Conservation (phyloP, 2,329 filamentous ascomycete species). For the Penicillium sp. region DNA sequence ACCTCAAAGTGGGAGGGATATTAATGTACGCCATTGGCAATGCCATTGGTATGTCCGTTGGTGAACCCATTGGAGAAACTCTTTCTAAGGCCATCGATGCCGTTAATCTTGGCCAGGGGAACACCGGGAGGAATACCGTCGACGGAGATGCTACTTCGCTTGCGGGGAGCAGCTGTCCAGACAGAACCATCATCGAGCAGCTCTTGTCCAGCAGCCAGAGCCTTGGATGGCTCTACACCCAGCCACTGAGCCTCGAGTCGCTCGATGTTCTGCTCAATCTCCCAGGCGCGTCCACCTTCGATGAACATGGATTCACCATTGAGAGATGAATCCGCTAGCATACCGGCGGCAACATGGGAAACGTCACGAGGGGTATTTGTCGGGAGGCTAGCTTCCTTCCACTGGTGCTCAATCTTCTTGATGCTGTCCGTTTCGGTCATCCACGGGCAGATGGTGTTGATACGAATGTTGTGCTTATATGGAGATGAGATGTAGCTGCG, state of each 20-base stretch:
- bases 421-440: conserved; percentile 44
- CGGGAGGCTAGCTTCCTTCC: conserved; percentile 41
- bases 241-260: conserved; percentile 46
- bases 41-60: conserved; percentile 4
- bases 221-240: conserved; percentile 39
- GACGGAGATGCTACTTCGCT: conserved; percentile 19
- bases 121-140: conserved; percentile 20
- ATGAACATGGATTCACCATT: conserved; percentile 47
- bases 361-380: conserved; percentile 44
- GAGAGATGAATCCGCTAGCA: conserved; percentile 35
- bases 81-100: conserved; percentile 7
- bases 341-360: conserved; percentile 39
- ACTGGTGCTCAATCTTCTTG: conserved; percentile 36
- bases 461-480: conserved; percentile 41
- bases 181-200: conserved; percentile 30
- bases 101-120: conserved; percentile 16
- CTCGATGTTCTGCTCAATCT: conserved; percentile 46
- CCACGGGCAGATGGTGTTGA: conserved; percentile 50
- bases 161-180: conserved; percentile 22
- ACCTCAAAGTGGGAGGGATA: not conserved
- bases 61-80: conserved; percentile 3
- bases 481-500: conserved; percentile 36
- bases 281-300: conserved; percentile 46
- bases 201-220: conserved; percentile 37
- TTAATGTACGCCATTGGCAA: conserved; percentile 18